phyloP scores from a whole-genome alignment of 2,329 filamentous ascomycete genomes.

The Dichotomopilus funicola region DNA sequence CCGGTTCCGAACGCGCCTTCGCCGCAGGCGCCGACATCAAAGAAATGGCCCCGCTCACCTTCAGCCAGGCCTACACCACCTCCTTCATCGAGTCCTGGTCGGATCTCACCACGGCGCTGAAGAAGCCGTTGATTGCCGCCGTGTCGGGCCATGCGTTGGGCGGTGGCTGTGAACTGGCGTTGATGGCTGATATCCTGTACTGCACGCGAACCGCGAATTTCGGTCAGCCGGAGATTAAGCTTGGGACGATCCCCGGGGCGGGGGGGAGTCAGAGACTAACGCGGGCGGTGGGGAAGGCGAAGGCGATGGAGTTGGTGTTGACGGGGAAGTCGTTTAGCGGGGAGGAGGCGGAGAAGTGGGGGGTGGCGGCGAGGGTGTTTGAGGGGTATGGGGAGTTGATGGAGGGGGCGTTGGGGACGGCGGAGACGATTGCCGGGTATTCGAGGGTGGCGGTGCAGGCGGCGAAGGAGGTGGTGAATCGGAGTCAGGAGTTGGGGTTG shows the following conservation, averaged over 20 bases:
- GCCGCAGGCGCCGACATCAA: constrained; percentile 98
- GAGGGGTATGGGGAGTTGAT: constrained; percentile 74
- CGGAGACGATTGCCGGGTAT: constrained; percentile 82
- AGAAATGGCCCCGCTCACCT: constrained; percentile 92
- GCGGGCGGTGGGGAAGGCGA: constrained; percentile 72
- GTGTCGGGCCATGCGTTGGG: constrained; percentile 93
- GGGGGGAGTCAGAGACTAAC: constrained; percentile 88
- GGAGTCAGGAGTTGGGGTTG: constrained; percentile 86
- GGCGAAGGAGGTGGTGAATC: constrained; percentile 97
- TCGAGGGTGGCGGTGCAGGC: constrained; percentile 82
- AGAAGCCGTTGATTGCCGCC: constrained; percentile 90
- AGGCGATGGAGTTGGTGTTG: constrained; percentile 86
- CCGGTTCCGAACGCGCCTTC: constrained; percentile 84
- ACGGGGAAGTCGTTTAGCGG: constrained; percentile 81
- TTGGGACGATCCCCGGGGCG: constrained; percentile 86
- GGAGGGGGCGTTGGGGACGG: constrained; percentile 72
- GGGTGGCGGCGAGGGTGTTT: constrained; percentile 77
- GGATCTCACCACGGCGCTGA: constrained; percentile 70
- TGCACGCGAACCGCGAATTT: constrained; percentile 82
- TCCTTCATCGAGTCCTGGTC: constrained; percentile 98
- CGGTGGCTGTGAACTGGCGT: constrained; percentile 90
- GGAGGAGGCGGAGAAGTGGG: constrained; percentile 81
- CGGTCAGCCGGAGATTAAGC: constrained; percentile 94
- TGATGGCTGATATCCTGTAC: constrained; percentile 97
- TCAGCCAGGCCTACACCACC: constrained; percentile 76